Evolutionary conservation across 2,329 filamentous ascomycete species (phyloP), one percentile per base, ranked within the genome.

Genomic region (Calycina marina): DNA sequence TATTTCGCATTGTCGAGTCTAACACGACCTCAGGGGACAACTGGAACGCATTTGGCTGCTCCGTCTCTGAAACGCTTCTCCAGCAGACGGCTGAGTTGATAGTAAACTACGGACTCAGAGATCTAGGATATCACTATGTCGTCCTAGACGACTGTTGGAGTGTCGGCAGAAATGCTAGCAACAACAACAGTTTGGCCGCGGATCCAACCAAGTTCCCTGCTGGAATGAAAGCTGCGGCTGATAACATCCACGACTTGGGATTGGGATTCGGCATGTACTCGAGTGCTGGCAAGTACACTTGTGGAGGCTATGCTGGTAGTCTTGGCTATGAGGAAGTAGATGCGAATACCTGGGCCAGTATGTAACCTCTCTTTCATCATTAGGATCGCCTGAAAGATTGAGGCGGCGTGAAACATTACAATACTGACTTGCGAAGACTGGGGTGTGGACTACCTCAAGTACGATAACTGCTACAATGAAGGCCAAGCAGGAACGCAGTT

Each of bases 381-480:
- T n/a, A n/a, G n/a, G n/a, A n/a, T n/a, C n/a, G n/a, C n/a, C n/a
- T n/a, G n/a, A n/a, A n/a, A n/a, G n/a, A n/a, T n/a, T n/a, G n/a
- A n/a, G n/a, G n/a, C n/a, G n/a, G n/a, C n/a, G n/a, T n/a, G n/a
- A n/a, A n/a, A n/a, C n/a, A n/a, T n/a, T n/a, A n/a, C n/a, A n/a
- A n/a, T n/a, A n/a, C n/a, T n/a, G n/a, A n/a, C n/a, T n/a, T n/a
- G n/a, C n/a, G n/a, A n/a, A n/a, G n/a, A 49, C 11, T 67, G 64
- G 61, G 65, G 60, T 1, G 60, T 68, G 18, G 60, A 64, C 46
- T 67, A 66, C 40, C 46, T 66, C 14, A 66, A 69, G 45, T 69
- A 69, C 41, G 66, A 70, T 49, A 70, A 70, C 44, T 71, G 67
- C 52, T 68, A 59, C 46, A 68, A 69, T 39, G 54, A 62, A 38